phyloP scores from a whole-genome alignment of 805 yeast species.

The Suhomyces vadensis region DNA sequence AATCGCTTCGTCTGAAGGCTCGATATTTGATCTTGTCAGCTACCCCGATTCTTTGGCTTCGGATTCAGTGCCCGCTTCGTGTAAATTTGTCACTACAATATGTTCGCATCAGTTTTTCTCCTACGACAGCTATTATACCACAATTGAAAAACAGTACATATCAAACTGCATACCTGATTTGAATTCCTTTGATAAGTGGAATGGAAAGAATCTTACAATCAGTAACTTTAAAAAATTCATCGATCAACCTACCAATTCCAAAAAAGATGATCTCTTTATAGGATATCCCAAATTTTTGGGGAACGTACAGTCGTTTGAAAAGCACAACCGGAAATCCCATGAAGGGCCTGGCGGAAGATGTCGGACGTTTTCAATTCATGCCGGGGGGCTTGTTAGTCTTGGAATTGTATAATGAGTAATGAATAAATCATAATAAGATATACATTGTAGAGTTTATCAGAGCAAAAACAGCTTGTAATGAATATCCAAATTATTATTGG shows the following conservation, averaged over 20 bases:
- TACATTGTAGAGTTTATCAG: no score
- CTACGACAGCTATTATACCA: constrained; percentile 19
- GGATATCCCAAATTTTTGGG: constrained; percentile 5
- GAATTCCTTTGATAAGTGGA: constrained; percentile 43
- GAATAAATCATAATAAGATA: background rate
- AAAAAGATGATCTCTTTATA: constrained; percentile 10
- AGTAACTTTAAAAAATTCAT: constrained; percentile 10
- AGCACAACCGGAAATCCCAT: background rate
- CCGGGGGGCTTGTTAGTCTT: constrained; percentile 30
- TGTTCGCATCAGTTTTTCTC: constrained; percentile 14
- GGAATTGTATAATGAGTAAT: background rate
- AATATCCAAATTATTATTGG: no score
- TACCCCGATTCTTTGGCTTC: background rate
- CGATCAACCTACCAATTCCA: background rate
- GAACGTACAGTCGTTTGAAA: constrained; percentile 6
- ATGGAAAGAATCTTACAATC: constrained; percentile 12
- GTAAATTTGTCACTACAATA: constrained; percentile 9
- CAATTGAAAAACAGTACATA: constrained; percentile 37
- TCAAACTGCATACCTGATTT: constrained; percentile 39
- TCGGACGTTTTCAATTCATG: constrained; percentile 27
- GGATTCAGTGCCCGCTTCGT: background rate
- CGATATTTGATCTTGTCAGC: background rate
- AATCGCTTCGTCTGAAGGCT: background rate
- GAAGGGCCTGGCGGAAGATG: constrained; percentile 14
- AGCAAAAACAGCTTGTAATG: no score